Evolutionary conservation across 208 protist genomes (phyloP).

Genomic region (Acanthamoeba sp.): DNA sequence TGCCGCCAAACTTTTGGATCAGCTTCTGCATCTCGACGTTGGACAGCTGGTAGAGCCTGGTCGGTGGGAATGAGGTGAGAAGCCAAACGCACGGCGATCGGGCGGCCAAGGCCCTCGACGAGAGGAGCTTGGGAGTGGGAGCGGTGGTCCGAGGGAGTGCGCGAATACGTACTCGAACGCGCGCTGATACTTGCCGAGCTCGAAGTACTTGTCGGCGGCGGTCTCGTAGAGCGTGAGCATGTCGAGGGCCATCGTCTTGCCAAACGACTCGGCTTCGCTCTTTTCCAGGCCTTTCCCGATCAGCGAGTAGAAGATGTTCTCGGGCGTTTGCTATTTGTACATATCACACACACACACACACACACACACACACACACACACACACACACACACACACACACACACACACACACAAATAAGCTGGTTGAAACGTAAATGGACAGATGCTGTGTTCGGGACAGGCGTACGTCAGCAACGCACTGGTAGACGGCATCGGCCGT

Average conservation of each 20-base stretch:
- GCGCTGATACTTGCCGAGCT: conserved; percentile 30
- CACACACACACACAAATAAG: not conserved
- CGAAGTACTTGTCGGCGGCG: conserved; percentile 36
- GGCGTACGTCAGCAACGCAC: conserved; percentile 14
- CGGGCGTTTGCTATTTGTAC: not conserved
- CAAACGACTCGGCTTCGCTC: conserved; percentile 37
- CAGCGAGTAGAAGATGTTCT: conserved; percentile 47
- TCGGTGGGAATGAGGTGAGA: not conserved
- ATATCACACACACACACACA: not conserved
- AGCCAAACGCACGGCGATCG: no score
- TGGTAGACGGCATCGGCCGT: not conserved
- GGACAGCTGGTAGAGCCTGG: conserved; percentile 24
- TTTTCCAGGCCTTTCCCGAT: conserved; percentile 14
- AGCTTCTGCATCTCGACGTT: conserved; percentile 38
- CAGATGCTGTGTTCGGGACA: no score
- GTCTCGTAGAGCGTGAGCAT: conserved; percentile 35
- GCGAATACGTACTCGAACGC: conserved; percentile 5
- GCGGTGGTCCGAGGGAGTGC: not conserved
- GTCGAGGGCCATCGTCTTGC: conserved; percentile 51
- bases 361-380: not conserved
- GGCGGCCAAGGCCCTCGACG: no score
- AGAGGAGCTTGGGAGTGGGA: no score
- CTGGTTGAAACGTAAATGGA: no score
- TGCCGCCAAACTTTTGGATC: conserved; percentile 8
- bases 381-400: not conserved